Conservation (phyloP, 2,329 filamentous ascomycete species). For the Arthroderma sp. region DNA sequence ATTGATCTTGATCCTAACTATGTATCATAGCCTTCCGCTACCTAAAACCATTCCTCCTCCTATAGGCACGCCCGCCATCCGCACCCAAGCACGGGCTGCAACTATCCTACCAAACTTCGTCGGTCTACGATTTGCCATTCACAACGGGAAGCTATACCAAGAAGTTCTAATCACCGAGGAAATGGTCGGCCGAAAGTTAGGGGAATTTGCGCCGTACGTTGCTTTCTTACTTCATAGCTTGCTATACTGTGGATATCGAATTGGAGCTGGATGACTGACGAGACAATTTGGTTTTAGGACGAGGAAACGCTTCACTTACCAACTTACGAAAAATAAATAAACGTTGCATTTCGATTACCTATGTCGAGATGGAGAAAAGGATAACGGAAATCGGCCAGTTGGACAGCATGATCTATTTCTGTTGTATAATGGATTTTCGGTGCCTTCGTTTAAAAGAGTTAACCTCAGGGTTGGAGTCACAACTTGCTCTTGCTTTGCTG, state of each 20-base stretch:
- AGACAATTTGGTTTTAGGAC: conserved; percentile 40
- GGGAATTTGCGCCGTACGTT: conserved; percentile 78
- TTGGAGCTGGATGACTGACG: background rate
- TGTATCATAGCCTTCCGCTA: conserved; percentile 27
- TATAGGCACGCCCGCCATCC: conserved; percentile 60
- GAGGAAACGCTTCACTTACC: conserved; percentile 55
- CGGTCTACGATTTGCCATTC: conserved; percentile 74
- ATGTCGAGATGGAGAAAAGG: background rate
- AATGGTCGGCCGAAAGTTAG: conserved; percentile 92
- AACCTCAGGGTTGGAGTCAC: background rate
- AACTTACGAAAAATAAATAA: conserved; percentile 52
- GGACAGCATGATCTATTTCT: background rate
- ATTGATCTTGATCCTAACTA: background rate
- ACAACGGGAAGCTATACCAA: conserved; percentile 81
- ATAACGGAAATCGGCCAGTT: background rate
- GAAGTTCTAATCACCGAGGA: conserved; percentile 80
- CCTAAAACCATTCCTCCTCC: conserved; percentile 37
- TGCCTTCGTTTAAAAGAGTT: too few species aligned
- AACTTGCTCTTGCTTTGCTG: background rate
- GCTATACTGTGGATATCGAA: background rate
- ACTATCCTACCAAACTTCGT: conserved; percentile 90
- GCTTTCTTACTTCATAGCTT: background rate
- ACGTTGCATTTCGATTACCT: background rate
- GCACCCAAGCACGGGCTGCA: conserved; percentile 73
- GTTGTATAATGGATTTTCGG: background rate